A percentile compares a stretch with the other conserved stretches of the same genome.
These are phyloP conservation scores for Monilinia fructicola DNA, from an alignment of 2,329 filamentous ascomycete species.

Conservation along the genomic window DNA sequence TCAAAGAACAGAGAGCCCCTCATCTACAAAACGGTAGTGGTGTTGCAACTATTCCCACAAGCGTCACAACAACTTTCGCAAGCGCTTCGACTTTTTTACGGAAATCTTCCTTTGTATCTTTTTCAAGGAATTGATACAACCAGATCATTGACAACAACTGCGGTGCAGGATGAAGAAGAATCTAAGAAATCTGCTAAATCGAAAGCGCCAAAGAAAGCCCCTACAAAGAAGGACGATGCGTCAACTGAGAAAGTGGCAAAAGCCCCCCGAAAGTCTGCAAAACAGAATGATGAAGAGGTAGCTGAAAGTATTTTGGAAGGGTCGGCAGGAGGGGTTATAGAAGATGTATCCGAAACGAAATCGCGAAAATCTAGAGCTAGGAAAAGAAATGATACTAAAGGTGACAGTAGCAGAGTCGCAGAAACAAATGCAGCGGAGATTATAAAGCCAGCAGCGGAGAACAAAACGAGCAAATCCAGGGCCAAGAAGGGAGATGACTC, in stretches of 20 bases:
- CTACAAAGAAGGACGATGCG: constrained; percentile 22
- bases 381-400: constrained; percentile 26
- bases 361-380: constrained; percentile 32
- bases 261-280: constrained; percentile 31
- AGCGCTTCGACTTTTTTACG: constrained; percentile 43
- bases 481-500: constrained; percentile 31
- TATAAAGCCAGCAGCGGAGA: constrained; percentile 27
- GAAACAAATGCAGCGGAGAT: neutral
- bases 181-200: constrained; percentile 32
- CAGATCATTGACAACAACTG: constrained; percentile 8
- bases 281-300: constrained; percentile 23
- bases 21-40: constrained; percentile 43
- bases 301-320: neutral
- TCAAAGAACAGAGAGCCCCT: constrained; percentile 42
- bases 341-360: constrained; percentile 30
- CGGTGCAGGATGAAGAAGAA: constrained; percentile 36
- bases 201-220: constrained; percentile 23
- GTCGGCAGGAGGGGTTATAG: neutral
- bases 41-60: constrained; percentile 43
- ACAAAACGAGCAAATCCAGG: constrained; percentile 29
- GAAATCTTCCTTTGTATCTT: constrained; percentile 18
- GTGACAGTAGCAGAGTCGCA: neutral
- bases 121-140: constrained; percentile 20
- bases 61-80: constrained; percentile 45
- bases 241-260: constrained; percentile 28